These are phyloP conservation scores for Pterocarpus macrocarpus DNA, from an alignment of 306 rosid species.

Conservation along the genomic window DNA sequence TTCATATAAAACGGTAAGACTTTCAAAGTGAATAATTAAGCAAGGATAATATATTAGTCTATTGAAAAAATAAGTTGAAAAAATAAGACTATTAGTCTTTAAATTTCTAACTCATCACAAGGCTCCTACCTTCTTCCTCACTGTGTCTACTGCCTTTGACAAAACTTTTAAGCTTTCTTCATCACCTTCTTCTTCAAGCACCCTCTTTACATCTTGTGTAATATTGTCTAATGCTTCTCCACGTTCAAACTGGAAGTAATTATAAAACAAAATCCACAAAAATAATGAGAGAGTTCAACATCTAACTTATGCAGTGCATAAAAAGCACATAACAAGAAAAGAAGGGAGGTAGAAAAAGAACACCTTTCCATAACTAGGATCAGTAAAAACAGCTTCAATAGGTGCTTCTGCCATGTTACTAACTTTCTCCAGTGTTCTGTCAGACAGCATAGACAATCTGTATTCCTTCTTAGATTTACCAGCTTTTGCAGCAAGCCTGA, in stretches of 20 bases:
- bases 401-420: slow-evolving; percentile 75
- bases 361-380: slow-evolving; percentile 95
- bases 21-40: not conserved
- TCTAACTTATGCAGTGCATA: not conserved
- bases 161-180: slow-evolving; percentile 87
- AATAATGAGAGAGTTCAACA: slow-evolving; percentile 12
- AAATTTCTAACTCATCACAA: slow-evolving; percentile 36
- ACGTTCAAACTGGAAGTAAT: slow-evolving; percentile 82
- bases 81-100: not conserved
- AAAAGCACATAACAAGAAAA: slow-evolving; percentile 24
- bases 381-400: slow-evolving; percentile 87
- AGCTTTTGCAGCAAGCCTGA: slow-evolving; percentile 87
- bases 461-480: slow-evolving; percentile 90
- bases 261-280: slow-evolving; percentile 31
- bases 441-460: slow-evolving; percentile 86
- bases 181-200: slow-evolving; percentile 85
- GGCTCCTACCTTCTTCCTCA: slow-evolving; percentile 82
- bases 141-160: slow-evolving; percentile 90
- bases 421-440: slow-evolving; percentile 82
- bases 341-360: slow-evolving; percentile 11
- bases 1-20: not conserved
- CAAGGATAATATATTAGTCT: not conserved
- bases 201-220: slow-evolving; percentile 77
- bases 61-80: not conserved
- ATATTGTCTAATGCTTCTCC: slow-evolving; percentile 94